phyloP scores from a whole-genome alignment of 1,139 yeast genomes.

The Yamadazyma friedrichii region DNA sequence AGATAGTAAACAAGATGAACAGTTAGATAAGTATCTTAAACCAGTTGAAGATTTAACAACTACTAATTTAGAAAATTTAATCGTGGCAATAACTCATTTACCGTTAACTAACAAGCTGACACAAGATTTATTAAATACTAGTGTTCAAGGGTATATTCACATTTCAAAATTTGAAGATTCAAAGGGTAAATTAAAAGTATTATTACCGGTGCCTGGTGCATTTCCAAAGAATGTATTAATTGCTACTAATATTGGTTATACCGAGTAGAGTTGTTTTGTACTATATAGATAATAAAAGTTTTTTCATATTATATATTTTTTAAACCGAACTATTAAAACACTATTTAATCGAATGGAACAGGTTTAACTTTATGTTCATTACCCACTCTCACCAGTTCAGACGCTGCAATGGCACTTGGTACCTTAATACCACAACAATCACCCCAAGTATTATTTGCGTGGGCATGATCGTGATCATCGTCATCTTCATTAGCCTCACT shows the following conservation, averaged over 20 bases:
- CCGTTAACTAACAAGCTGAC: constrained; percentile 47
- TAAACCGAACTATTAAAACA: neutral
- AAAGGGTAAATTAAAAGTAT: constrained; percentile 65
- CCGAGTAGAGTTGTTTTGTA: constrained; percentile 19
- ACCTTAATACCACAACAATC: constrained; percentile 97
- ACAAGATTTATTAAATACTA: constrained; percentile 52
- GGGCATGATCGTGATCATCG: constrained; percentile 27
- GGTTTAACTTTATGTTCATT: constrained; percentile 30
- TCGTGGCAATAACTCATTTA: constrained; percentile 72
- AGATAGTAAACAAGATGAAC: constrained; percentile 24
- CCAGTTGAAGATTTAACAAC: constrained; percentile 48
- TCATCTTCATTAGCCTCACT: constrained; percentile 26
- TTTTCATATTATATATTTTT: too few species aligned
- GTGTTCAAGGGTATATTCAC: constrained; percentile 65
- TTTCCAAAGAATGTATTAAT: constrained; percentile 53
- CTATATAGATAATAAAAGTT: neutral
- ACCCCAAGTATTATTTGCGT: constrained; percentile 75
- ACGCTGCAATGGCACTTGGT: constrained; percentile 95
- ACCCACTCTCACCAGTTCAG: constrained; percentile 42
- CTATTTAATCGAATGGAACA: constrained; percentile 73
- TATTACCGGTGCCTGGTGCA: constrained; percentile 86
- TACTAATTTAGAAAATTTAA: constrained; percentile 64
- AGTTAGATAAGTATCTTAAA: constrained; percentile 34
- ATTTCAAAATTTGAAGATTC: constrained; percentile 58
- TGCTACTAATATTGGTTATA: constrained; percentile 31